Evolutionary conservation across 2,329 filamentous ascomycete genomes (phyloP), one percentile per base, ranked within the genome.

Genomic region (Whalleya microplaca): DNA sequence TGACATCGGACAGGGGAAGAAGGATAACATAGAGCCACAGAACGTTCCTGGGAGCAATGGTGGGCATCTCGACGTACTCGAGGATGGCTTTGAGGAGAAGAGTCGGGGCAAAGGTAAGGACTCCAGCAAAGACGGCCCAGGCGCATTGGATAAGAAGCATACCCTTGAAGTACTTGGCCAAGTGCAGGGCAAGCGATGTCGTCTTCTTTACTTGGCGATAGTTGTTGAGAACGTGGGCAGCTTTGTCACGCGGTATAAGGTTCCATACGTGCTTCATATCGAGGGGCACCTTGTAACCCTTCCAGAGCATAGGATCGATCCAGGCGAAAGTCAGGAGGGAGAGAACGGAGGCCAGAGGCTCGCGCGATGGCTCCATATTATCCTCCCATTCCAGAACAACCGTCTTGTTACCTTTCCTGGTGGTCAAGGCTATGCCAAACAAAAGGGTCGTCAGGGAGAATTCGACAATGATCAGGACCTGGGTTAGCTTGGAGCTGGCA

Each of bases 11-110:
- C 41, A 92, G 80, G 41, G 96, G 94, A 7, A 99, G 84, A 2
- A 96, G 81, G 45, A 96, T 92, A 45, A 98, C 95, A 67, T 94
- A 96, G 48, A 99, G 86, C 95, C 95, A 99, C 20, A 96, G 87
- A 18, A 96, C 92, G 71, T 95, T 98, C 48, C 83, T 76, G 0
- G 95, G 93, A 0, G 89, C 89, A 2, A 80, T 78, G 0, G 84
- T 81, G 1, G 93, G 92, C 53, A 89, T 80, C 75, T 99, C 92
- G n/a, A 98, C 89, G 69, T 96, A 97, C 73, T 97, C 88, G 23
- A 99, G 80, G 58, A 99, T 98, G 16, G 89, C 89, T 71, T 93
- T 94, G 41, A 99, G 82, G 19, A 99, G 83, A 46, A 99, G 79
- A 2, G 95, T 99, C 1, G 95, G 95, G 14, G 91, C 87, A 75